phyloP scores from a whole-genome alignment of 495 filamentous ascomycete species.

The Paragyromitra xinjiangensis region DNA sequence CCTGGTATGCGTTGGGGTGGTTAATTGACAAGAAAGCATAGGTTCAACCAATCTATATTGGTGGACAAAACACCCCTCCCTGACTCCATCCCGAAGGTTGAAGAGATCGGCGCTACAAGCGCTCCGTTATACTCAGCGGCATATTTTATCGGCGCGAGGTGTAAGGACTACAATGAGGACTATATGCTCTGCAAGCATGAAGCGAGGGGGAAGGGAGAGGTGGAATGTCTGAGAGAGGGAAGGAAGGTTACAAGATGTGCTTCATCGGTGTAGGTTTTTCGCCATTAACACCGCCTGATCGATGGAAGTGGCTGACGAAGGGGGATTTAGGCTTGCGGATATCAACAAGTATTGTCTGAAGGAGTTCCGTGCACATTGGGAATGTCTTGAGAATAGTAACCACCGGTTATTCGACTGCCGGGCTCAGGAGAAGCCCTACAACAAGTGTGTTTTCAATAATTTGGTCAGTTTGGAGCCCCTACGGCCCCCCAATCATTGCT shows the following conservation, averaged over 20 bases:
- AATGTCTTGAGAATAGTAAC: conserved; percentile 96
- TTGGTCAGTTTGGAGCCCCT: conserved; percentile 69
- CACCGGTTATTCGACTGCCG: conserved; percentile 95
- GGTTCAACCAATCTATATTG: conserved; percentile 91
- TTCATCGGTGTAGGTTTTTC: conserved; percentile 80
- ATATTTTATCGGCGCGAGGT: conserved; percentile 97
- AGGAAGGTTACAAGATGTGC: conserved; percentile 96
- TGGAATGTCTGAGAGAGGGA: conserved; percentile 95
- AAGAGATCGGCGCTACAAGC: conserved; percentile 89
- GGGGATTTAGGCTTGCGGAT: conserved; percentile 77
- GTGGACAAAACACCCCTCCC: conserved; percentile 97
- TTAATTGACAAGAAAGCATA: conserved; percentile 59
- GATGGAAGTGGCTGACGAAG: conserved; percentile 6
- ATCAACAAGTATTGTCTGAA: conserved; percentile 93
- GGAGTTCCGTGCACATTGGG: conserved; percentile 91
- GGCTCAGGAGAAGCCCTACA: conserved; percentile 76
- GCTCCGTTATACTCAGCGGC: conserved; percentile 89
- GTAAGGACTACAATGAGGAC: conserved; percentile 95
- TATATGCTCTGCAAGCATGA: conserved; percentile 99
- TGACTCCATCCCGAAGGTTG: conserved; percentile 84
- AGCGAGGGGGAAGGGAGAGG: conserved; percentile 83
- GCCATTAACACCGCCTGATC: not conserved
- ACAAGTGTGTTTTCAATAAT: conserved; percentile 93
- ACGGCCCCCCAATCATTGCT: not conserved
- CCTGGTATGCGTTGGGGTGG: not conserved